Base-by-base conservation (phyloP, 257 asterid genomes). In the Mitragyna speciosa region DNA sequence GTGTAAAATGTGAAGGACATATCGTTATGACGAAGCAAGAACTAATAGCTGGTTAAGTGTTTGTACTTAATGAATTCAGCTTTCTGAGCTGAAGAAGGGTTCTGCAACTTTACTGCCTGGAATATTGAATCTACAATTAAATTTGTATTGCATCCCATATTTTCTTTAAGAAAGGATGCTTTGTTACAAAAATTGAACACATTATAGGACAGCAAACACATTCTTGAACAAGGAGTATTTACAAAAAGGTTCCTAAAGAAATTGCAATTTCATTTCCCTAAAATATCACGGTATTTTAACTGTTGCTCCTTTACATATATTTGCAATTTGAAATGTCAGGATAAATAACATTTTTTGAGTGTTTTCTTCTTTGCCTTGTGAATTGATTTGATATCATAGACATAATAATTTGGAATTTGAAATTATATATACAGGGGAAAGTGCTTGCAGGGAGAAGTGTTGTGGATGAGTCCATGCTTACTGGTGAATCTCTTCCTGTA, bases 391-490 rank as follows among this genome's bases (percentile, higher is more conserved):
- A 79, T 70, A 78, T 71, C 36, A 39, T 70, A 84, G 81, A 79
- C 82, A 68, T 78, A 83, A 78, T 82, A 51, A 78, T 54, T 76
- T 73, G 28, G 48, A 83, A 77, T 56, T 22, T 76, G 75, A 65
- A 81, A 82, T 73, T 86, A 70, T 81, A 65, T 82, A 47, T 79
- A 76, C 94, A 95, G 99, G 99, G 99, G 70, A 90, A 83, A 86
- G 95, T 95, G 58, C 82, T 89, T 76, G 97, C 97, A 56, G 99
- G 99, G 83, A 89, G 99, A 86, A 93, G 99, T 92, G 99, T 95
- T 54, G 99, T 92, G 87, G 99, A 95, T 49, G 98, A 95, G 85
- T 95, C 99, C 83, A 95, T 93, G 99, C 98, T 95, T 79, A 93
- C 99, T 45, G 98, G 99, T 81, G 99, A 95, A 91, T 93, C 99